These are phyloP conservation scores for Annulohypoxylon maeteangense DNA, from an alignment of 495 filamentous ascomycete genomes.

Conservation along the genomic window DNA sequence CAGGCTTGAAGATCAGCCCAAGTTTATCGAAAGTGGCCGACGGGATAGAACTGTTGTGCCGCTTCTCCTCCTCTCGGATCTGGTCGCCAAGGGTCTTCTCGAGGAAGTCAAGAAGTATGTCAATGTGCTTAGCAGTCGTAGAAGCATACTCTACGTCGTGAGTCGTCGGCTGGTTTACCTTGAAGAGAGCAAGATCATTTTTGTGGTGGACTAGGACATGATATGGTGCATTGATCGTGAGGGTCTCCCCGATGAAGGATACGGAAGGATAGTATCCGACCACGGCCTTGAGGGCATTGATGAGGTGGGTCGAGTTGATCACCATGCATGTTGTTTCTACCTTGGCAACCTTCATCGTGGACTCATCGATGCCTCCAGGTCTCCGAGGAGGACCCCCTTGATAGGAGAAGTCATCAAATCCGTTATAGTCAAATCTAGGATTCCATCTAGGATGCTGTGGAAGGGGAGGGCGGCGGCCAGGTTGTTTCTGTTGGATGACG, in stretches of 20 bases:
- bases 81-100: slow-evolving; percentile 37
- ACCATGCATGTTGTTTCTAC: slow-evolving; percentile 48
- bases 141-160: slow-evolving; percentile 48
- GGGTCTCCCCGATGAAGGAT: slow-evolving; percentile 40
- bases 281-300: slow-evolving; percentile 53
- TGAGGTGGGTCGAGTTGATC: slow-evolving; percentile 52
- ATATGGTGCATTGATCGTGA: slow-evolving; percentile 50
- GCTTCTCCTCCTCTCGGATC: slow-evolving; percentile 46
- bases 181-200: slow-evolving; percentile 48
- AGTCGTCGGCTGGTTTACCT: slow-evolving; percentile 44
- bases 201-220: slow-evolving; percentile 51
- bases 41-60: slow-evolving; percentile 39
- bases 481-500: background rate
- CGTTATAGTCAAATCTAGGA: background rate
- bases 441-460: background rate
- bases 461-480: background rate
- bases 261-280: slow-evolving; percentile 51
- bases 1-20: slow-evolving; percentile 53
- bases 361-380: slow-evolving; percentile 8
- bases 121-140: slow-evolving; percentile 52
- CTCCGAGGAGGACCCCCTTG: background rate
- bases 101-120: slow-evolving; percentile 52
- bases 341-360: slow-evolving; percentile 31
- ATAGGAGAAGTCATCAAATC: background rate
- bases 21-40: slow-evolving; percentile 52